Evolutionary conservation across 805 yeast species (phyloP).

Genomic region (Saturnispora zaruensis): DNA sequence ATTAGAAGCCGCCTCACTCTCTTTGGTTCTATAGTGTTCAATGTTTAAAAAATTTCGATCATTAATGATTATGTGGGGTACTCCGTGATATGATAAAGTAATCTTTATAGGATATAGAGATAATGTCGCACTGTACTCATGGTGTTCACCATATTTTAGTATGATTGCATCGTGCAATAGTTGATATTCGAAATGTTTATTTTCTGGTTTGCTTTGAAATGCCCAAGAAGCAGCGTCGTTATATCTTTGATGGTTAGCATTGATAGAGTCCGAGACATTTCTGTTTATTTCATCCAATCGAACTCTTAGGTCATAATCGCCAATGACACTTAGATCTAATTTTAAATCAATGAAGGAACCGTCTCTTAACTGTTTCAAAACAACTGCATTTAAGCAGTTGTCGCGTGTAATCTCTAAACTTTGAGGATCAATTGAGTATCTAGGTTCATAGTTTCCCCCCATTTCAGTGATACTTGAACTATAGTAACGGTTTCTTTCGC

Average conservation of each 20-base stretch:
- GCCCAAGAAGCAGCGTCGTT: constrained; percentile 55
- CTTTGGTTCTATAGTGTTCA: constrained; percentile 66
- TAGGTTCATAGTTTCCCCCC: constrained; percentile 24
- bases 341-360: constrained; percentile 41
- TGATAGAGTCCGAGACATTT: constrained; percentile 3
- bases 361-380: constrained; percentile 38
- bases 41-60: constrained; percentile 62
- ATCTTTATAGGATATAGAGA: constrained; percentile 42
- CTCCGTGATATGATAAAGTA: constrained; percentile 37
- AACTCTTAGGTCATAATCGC: constrained; percentile 52
- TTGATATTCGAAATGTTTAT: constrained; percentile 20
- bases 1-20: constrained; percentile 29
- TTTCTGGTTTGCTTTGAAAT: constrained; percentile 26
- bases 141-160: constrained; percentile 30
- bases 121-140: constrained; percentile 36
- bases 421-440: constrained; percentile 34
- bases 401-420: constrained; percentile 25
- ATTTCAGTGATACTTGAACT: constrained; percentile 34
- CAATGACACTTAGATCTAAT: constrained; percentile 47
- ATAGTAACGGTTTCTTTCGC: constrained; percentile 66
- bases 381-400: constrained; percentile 35
- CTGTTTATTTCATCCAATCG: constrained; percentile 56
- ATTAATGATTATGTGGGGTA: constrained; percentile 50
- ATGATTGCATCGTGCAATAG: constrained; percentile 17
- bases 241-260: constrained; percentile 40